These are phyloP conservation scores for Orbilia brochopaga DNA, from an alignment of 2,329 filamentous ascomycete species.

Conservation along the genomic window DNA sequence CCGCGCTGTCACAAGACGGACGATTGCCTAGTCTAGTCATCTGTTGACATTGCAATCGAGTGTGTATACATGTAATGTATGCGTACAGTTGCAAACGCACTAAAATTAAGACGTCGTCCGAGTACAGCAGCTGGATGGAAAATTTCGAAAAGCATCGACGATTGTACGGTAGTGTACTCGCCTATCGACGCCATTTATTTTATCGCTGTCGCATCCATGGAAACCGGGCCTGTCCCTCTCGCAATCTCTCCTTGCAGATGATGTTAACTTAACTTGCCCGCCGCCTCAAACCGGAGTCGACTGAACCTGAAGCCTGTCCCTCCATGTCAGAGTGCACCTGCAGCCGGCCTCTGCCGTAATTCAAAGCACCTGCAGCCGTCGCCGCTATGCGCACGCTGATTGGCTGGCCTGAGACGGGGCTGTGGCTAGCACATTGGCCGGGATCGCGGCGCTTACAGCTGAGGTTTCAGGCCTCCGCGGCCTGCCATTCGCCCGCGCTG, in stretches of 20 bases:
- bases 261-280: no score
- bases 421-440: slow-evolving; percentile 35
- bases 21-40: no score
- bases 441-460: slow-evolving; percentile 41
- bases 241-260: slow-evolving; percentile 21
- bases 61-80: no score
- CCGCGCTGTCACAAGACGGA: no score
- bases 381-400: slow-evolving; percentile 36
- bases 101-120: no score
- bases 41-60: no score
- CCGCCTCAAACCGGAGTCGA: background rate
- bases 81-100: no score
- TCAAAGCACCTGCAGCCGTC: slow-evolving; percentile 23
- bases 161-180: no score
- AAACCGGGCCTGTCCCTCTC: slow-evolving; percentile 16
- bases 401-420: slow-evolving; percentile 25
- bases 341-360: slow-evolving; percentile 35
- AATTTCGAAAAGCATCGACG: no score
- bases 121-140: background rate
- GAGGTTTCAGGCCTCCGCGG: slow-evolving; percentile 32
- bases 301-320: background rate
- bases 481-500: slow-evolving; percentile 17
- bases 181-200: background rate
- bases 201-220: slow-evolving; percentile 2
- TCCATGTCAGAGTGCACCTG: background rate